phyloP scores from a whole-genome alignment of 768 basidiomycete genomes.

The Naganishia friedmannii region DNA sequence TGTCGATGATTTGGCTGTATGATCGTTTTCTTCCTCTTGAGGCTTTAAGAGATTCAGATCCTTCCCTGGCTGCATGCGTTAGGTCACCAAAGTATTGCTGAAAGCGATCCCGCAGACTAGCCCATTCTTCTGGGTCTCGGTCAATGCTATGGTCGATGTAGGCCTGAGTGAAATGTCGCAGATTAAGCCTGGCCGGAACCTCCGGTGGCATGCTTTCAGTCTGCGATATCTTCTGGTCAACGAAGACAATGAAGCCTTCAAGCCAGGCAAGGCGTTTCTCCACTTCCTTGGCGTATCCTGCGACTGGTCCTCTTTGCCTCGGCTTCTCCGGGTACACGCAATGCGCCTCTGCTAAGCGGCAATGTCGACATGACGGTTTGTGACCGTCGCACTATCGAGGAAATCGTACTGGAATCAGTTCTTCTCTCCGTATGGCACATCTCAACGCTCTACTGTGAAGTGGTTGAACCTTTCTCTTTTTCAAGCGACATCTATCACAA shows the following conservation, averaged over 20 bases:
- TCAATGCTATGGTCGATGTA: constrained; percentile 22
- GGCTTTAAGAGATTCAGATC: constrained; percentile 3
- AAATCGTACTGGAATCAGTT: background rate
- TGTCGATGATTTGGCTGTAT: constrained; percentile 13
- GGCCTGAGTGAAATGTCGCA: constrained; percentile 2
- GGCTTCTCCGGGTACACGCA: constrained; percentile 20
- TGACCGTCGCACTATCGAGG: constrained; percentile 10
- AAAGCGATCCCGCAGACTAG: background rate
- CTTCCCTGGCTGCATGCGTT: constrained; percentile 10
- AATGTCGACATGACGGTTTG: constrained; percentile 19
- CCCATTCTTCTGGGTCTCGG: constrained; percentile 17
- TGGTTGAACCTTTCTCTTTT: constrained; percentile 8
- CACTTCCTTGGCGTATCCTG: constrained; percentile 20
- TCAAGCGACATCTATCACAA: constrained; percentile 16
- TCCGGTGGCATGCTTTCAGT: background rate
- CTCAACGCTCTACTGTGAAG: background rate
- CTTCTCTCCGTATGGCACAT: background rate
- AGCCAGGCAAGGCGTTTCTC: constrained; percentile 18
- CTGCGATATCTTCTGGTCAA: constrained; percentile 1
- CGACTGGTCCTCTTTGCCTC: constrained; percentile 18
- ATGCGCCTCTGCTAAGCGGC: constrained; percentile 11
- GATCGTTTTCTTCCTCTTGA: constrained; percentile 16
- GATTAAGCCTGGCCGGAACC: background rate
- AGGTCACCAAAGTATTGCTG: constrained; percentile 19
- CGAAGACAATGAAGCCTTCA: constrained; percentile 16